phyloP scores from a whole-genome alignment of 2,329 filamentous ascomycete genomes.

The Alternaria sp. region DNA sequence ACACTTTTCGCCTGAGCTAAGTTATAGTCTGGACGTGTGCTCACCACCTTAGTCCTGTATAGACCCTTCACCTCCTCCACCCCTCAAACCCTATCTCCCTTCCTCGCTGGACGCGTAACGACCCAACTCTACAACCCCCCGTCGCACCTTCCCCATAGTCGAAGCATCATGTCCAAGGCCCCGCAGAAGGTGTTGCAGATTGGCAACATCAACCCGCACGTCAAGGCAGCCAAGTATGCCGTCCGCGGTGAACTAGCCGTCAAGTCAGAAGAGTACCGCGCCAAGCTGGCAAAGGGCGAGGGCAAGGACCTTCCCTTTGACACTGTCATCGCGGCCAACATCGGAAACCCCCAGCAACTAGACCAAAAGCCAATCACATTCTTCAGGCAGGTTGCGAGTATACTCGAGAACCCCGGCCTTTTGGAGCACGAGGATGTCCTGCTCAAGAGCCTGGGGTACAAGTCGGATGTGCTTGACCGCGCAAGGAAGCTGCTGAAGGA shows the following conservation, averaged over 20 bases:
- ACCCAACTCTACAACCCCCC: background rate
- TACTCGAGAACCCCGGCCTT: conserved; percentile 87
- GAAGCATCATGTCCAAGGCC: conserved; percentile 54
- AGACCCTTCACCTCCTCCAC: conserved; percentile 9
- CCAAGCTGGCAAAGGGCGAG: conserved; percentile 67
- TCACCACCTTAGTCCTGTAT: conserved; percentile 21
- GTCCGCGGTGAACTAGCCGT: conserved; percentile 95
- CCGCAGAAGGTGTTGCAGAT: conserved; percentile 64
- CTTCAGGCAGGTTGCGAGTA: conserved; percentile 93
- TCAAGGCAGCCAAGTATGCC: conserved; percentile 90
- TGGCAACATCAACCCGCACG: conserved; percentile 90
- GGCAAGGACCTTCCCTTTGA: conserved; percentile 79
- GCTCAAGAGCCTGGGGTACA: conserved; percentile 78
- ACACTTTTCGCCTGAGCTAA: conserved; percentile 12
- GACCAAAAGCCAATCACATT: conserved; percentile 99
- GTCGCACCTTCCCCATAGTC: conserved; percentile 3
- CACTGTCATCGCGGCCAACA: conserved; percentile 94
- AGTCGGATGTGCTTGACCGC: conserved; percentile 84
- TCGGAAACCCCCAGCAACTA: conserved; percentile 97
- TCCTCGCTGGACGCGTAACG: background rate
- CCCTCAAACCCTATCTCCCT: conserved; percentile 1
- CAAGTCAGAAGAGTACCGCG: conserved; percentile 89
- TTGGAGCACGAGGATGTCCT: conserved; percentile 85
- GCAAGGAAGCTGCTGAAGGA: conserved; percentile 81
- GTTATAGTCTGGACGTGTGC: conserved; percentile 17